Percentiles rank a stretch among this genome's conserved stretches.
These are phyloP conservation scores for Phaeotremella skinneri DNA, from an alignment of 768 basidiomycete species.

Conservation along the genomic window DNA sequence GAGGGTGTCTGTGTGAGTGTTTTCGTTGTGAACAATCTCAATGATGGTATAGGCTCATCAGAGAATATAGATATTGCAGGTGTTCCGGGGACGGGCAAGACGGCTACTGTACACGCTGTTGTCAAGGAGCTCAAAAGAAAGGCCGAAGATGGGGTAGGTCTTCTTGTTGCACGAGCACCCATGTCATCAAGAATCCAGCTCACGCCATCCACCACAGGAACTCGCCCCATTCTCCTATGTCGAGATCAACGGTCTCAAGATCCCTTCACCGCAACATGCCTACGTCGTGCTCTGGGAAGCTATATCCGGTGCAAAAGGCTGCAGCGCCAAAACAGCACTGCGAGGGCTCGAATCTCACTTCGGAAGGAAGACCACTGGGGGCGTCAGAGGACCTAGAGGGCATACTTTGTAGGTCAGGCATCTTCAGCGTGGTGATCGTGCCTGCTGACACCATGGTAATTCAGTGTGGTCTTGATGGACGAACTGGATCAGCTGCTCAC, in stretches of 20 bases:
- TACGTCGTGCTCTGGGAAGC: slow-evolving; percentile 91
- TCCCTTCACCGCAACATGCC: slow-evolving; percentile 88
- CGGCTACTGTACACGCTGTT: slow-evolving; percentile 92
- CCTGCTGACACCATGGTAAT: slow-evolving; percentile 10
- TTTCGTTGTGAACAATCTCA: too few species aligned
- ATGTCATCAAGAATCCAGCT: background rate
- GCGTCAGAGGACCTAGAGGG: slow-evolving; percentile 63
- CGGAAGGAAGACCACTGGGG: slow-evolving; percentile 56
- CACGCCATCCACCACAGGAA: slow-evolving; percentile 60
- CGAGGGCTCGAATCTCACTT: slow-evolving; percentile 77
- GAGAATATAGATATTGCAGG: slow-evolving; percentile 86
- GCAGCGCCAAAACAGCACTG: slow-evolving; percentile 74
- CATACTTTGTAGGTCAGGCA: slow-evolving; percentile 73
- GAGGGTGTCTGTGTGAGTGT: slow-evolving; percentile 87
- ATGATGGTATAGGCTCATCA: slow-evolving; percentile 9
- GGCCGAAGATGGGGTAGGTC: slow-evolving; percentile 72
- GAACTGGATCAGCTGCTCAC: slow-evolving; percentile 97
- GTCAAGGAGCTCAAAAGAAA: slow-evolving; percentile 84
- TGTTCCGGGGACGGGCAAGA: slow-evolving; percentile 89
- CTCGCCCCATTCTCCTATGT: slow-evolving; percentile 91
- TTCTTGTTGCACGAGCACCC: background rate
- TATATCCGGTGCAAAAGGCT: slow-evolving; percentile 73
- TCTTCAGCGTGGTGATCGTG: background rate
- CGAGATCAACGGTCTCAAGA: slow-evolving; percentile 92
- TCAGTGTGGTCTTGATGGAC: slow-evolving; percentile 93